Evolutionary conservation across 306 rosid species (phyloP).

Genomic region (Crotalaria pallida): DNA sequence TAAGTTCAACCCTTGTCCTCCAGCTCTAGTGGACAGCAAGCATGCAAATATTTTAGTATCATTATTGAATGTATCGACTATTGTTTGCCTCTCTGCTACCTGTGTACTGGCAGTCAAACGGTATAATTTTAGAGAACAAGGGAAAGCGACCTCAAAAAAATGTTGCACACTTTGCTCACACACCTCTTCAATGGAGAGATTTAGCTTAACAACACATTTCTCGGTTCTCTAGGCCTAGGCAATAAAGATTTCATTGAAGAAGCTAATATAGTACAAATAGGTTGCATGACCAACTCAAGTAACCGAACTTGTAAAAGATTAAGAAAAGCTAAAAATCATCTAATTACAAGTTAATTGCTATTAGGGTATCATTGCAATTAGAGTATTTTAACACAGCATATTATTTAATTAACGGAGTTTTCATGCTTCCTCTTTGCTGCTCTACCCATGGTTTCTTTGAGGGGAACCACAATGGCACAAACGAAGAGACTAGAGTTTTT

Average conservation of each 20-base stretch:
- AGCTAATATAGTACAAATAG: not conserved
- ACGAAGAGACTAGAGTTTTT: not conserved
- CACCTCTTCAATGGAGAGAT: not conserved
- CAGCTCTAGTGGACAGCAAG: constrained; percentile 95
- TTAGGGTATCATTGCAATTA: not conserved
- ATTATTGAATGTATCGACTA: constrained; percentile 84
- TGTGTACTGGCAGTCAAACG: constrained; percentile 59
- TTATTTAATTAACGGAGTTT: not conserved
- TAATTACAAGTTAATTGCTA: not conserved
- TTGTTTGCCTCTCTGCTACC: constrained; percentile 90
- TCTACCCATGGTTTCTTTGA: not conserved
- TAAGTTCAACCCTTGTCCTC: constrained; percentile 95
- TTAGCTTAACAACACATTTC: not conserved
- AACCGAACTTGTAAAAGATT: not conserved
- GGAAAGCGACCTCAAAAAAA: not conserved
- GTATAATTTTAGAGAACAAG: constrained; percentile 3
- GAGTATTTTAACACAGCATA: not conserved
- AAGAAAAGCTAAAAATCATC: not conserved
- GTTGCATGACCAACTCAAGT: not conserved
- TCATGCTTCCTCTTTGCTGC: not conserved
- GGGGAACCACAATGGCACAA: not conserved
- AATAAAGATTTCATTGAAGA: not conserved
- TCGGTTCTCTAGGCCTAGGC: not conserved
- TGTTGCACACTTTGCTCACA: not conserved
- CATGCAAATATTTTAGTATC: constrained; percentile 90